Percentiles rank a stretch among this genome's conserved stretches.
phyloP scores from a whole-genome alignment of 441 rosid genomes.

The Pelargonium citronellum region DNA sequence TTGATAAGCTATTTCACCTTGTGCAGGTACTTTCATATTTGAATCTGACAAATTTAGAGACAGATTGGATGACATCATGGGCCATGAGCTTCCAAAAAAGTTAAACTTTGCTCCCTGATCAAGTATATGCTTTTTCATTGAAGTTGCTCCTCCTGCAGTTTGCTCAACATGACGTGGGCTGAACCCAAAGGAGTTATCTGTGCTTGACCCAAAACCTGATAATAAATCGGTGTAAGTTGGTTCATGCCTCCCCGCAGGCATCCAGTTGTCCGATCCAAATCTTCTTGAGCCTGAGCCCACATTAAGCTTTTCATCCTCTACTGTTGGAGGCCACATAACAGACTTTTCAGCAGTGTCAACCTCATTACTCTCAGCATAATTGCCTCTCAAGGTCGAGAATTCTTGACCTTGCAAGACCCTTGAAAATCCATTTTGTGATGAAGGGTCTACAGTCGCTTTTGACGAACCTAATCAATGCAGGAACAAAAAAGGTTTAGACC shows the following conservation, averaged over 20 bases:
- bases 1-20: slow-evolving; percentile 37
- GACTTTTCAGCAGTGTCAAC: slow-evolving; percentile 60
- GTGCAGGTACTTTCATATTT: slow-evolving; percentile 30
- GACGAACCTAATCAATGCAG: slow-evolving; percentile 42
- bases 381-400: slow-evolving; percentile 67
- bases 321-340: slow-evolving; percentile 50
- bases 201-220: slow-evolving; percentile 34
- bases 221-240: slow-evolving; percentile 11
- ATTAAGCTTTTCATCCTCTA: slow-evolving; percentile 50
- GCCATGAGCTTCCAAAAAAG: slow-evolving; percentile 34
- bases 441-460: slow-evolving; percentile 59
- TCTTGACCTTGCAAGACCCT: slow-evolving; percentile 99
- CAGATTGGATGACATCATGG: slow-evolving; percentile 55
- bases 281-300: slow-evolving; percentile 30
- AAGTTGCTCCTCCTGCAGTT: background rate
- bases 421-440: slow-evolving; percentile 55
- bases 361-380: slow-evolving; percentile 54
- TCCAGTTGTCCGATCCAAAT: slow-evolving; percentile 3
- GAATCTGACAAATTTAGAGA: slow-evolving; percentile 58
- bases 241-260: background rate
- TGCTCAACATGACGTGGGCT: slow-evolving; percentile 5
- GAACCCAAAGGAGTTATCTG: slow-evolving; percentile 29
- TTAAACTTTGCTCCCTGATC: slow-evolving; percentile 39
- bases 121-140: background rate
- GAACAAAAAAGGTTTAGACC: background rate